Conservation (phyloP, 169 alveolate species). For the Hepatocystis sp. region DNA sequence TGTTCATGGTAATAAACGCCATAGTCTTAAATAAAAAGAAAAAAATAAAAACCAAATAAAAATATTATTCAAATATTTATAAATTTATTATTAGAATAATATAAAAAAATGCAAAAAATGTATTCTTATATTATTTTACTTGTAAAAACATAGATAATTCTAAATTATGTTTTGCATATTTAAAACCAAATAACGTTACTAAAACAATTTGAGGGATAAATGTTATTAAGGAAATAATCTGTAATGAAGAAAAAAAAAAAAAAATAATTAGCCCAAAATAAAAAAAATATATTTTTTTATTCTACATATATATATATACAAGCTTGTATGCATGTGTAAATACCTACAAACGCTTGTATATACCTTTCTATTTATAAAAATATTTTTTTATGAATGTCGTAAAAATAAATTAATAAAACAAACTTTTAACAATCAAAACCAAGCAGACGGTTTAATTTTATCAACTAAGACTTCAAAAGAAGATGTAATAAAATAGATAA, state of each 20-base stretch:
- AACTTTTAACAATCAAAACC: too few relatives aligned
- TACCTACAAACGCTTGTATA: slow-evolving; percentile 16
- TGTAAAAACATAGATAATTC: slow-evolving; percentile 79
- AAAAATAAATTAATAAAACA: too few relatives aligned
- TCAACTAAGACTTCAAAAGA: too few relatives aligned
- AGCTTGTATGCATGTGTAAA: background rate
- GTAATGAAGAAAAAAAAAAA: background rate
- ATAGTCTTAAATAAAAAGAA: slow-evolving; percentile 90
- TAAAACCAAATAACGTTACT: slow-evolving; percentile 78
- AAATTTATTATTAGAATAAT: slow-evolving; percentile 14
- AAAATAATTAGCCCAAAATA: too few relatives aligned
- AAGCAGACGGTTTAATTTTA: too few relatives aligned
- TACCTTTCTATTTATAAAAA: too few relatives aligned
- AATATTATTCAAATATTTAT: slow-evolving; percentile 8
- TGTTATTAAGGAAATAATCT: slow-evolving; percentile 82
- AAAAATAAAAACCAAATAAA: slow-evolving; percentile 76
- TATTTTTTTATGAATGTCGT: too few relatives aligned
- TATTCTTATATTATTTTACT: too few relatives aligned
- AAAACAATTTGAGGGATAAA: slow-evolving; percentile 85
- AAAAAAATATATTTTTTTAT: background rate
- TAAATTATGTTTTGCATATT: slow-evolving; percentile 82
- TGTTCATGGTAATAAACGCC: slow-evolving; percentile 95
- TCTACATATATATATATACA: background rate
- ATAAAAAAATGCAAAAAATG: too few relatives aligned
- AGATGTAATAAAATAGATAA: too few relatives aligned